Conservation (phyloP, 2,329 filamentous ascomycete species). For the Botrytis tulipae region DNA sequence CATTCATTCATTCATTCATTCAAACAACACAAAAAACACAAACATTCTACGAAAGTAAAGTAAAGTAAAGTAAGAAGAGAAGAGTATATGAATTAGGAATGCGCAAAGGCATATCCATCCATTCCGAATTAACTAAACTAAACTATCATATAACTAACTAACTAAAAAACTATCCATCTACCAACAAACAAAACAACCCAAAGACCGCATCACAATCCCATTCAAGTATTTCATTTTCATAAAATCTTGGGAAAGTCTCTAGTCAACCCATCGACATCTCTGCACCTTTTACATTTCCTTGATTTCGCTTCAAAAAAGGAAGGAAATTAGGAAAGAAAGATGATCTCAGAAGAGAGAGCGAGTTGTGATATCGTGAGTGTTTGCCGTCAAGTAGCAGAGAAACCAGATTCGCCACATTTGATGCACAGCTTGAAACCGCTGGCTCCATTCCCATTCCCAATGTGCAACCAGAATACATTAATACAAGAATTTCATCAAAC, state of each 20-base stretch:
- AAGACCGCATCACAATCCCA: not conserved
- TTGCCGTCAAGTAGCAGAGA: not conserved
- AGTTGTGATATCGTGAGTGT: constrained; percentile 4
- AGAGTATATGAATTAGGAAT: not conserved
- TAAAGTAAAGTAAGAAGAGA: not conserved
- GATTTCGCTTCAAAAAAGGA: not conserved
- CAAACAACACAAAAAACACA: not conserved
- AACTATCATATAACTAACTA: fast-evolving
- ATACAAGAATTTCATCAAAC: constrained; percentile 17
- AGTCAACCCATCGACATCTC: not conserved
- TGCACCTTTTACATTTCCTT: not conserved
- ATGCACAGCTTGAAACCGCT: not conserved
- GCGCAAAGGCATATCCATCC: not conserved
- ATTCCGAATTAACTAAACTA: not conserved
- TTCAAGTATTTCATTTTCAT: not conserved
- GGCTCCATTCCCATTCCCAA: constrained; percentile 4
- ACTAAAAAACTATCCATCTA: not conserved
- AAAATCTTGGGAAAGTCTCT: not conserved
- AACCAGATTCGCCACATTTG: not conserved
- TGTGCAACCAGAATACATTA: not conserved
- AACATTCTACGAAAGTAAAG: not conserved
- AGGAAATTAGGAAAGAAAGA: not conserved
- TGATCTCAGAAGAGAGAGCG: not conserved
- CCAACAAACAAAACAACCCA: not conserved
- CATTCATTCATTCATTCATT: not conserved